Conservation (phyloP, 129 eudicot genomes). For the Centella asiatica region DNA sequence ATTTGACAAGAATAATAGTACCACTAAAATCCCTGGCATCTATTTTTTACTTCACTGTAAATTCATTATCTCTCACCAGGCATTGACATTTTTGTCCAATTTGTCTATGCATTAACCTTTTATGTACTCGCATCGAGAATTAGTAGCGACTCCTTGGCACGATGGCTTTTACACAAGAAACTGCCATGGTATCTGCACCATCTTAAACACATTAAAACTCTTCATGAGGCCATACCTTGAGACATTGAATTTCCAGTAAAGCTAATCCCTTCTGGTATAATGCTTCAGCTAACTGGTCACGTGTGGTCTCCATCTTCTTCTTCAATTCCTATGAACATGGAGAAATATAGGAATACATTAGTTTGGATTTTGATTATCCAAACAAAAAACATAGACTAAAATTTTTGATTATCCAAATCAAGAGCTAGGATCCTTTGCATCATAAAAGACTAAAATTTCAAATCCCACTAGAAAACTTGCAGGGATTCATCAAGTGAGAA, state of each 20-base stretch:
- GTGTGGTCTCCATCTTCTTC: conserved; percentile 83
- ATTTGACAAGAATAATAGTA: too few relatives aligned
- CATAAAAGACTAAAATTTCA: background rate
- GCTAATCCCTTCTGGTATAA: conserved; percentile 96
- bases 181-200: background rate
- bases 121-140: too few relatives aligned
- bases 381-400: background rate
- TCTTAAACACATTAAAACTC: background rate
- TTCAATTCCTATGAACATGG: conserved; percentile 36
- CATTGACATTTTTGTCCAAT: too few relatives aligned
- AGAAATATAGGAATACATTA: background rate
- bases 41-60: too few relatives aligned
- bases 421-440: too few relatives aligned
- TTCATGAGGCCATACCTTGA: conserved; percentile 39
- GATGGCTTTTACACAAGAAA: background rate
- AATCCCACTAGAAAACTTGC: background rate
- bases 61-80: too few relatives aligned
- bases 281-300: conserved; percentile 85
- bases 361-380: background rate
- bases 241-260: conserved; percentile 53
- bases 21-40: too few relatives aligned
- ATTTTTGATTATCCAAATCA: background rate
- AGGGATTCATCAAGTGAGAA: conserved; percentile 1
- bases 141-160: too few relatives aligned
- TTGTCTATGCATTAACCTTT: too few relatives aligned